Base-by-base conservation (phyloP, 768 basidiomycete species). In the Boletellus ananiceps region DNA sequence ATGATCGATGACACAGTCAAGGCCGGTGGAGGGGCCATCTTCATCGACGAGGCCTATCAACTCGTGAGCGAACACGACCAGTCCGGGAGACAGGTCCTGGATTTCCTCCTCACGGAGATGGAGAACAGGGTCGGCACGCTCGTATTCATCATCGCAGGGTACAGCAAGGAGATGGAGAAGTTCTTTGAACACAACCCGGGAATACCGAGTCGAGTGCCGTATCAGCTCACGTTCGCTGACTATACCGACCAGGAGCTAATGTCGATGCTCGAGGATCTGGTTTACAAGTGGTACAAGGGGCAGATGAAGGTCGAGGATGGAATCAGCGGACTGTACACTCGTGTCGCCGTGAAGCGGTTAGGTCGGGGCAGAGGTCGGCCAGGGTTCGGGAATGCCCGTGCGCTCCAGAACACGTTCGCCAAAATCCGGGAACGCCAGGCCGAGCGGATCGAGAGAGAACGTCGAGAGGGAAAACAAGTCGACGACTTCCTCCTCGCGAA, bases 161-260 rank as follows among this genome's bases (percentile, higher is more conserved):
- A 88, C 60, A 76, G 69, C 62, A 82, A 77, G 48, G 72, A 88
- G 61, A 87, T 87, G 86, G 85, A 88, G 52, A 81, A 74, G 44
- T 87, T 88, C 66, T 87, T 87, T 52, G 82, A 86, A 50, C 84
- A 86, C 56, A 88, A 88, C 52, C 84, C 85, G 2, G 85, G 85
- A 1, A 55, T 88, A 5, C 65, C 68, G 3, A 86, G 84, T 63
- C 81, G 86, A 8, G 81, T 88, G 4, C 85, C 85, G 0, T 73
- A 81, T 52, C 66, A 66, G 21, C 69, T 88, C 43, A 68, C 76
- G 21, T 87, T 88, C 52, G 65, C 68, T 2, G 85, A 88, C 56
- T 87, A 88, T 58, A 71, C 65, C 2, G 81, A 87, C 40, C 55
- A 64, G 2, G 81, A 86, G 49, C 64, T 86, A 2, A 60, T 78